Conservation (phyloP, 176 grass and related monocot species). For the Aegilops sharonensis region DNA sequence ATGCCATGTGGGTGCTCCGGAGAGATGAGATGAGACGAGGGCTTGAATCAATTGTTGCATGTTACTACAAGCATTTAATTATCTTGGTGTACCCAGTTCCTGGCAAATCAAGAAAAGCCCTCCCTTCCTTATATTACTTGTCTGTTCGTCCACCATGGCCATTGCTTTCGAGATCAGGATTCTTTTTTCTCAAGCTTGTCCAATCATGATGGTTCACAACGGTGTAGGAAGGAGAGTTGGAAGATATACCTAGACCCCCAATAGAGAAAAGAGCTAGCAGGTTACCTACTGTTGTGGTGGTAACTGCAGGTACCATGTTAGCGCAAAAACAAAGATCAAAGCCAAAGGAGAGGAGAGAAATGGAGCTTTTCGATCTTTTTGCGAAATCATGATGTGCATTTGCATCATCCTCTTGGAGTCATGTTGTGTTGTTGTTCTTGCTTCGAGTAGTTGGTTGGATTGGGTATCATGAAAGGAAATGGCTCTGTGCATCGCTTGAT, state of each 20-base stretch:
- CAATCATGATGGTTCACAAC: background rate
- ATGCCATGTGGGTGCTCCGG: background rate
- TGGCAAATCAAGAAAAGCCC: conserved; percentile 34
- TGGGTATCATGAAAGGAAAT: too few species aligned
- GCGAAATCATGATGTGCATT: too few species aligned
- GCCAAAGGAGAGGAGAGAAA: too few species aligned
- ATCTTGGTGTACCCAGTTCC: background rate
- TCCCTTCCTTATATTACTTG: background rate
- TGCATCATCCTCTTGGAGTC: too few species aligned
- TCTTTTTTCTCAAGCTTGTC: background rate
- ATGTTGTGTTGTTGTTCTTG: too few species aligned
- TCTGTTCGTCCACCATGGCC: background rate
- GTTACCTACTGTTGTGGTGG: too few species aligned
- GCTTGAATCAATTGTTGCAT: conserved; percentile 12
- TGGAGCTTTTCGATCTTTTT: too few species aligned
- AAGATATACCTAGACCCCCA: too few species aligned
- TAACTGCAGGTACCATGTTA: conserved; percentile 1
- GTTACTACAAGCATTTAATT: background rate
- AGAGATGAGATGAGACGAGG: background rate
- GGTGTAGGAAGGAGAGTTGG: too few species aligned
- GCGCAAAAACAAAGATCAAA: background rate
- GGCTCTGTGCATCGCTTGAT: too few species aligned
- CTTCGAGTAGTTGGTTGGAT: too few species aligned
- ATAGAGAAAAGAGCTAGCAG: too few species aligned
- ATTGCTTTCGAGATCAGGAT: background rate